Evolutionary conservation across 2,329 filamentous ascomycete genomes (phyloP).

Genomic region (Diaporthe amygdali): DNA sequence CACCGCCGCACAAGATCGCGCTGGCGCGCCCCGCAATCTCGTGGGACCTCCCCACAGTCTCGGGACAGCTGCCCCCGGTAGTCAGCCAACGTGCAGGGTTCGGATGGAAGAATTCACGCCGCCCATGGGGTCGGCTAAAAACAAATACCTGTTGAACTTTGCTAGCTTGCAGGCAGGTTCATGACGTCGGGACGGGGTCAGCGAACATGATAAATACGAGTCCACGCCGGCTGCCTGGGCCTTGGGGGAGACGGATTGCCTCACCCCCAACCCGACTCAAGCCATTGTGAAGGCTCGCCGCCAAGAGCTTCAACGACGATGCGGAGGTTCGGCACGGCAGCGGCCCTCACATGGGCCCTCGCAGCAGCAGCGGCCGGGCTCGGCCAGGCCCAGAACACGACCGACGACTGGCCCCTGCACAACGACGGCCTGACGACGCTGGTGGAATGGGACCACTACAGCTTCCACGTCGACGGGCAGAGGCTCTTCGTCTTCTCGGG

Average conservation of each 20-base stretch:
- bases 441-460: constrained; percentile 43
- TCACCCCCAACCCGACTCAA: background rate
- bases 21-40: constrained; percentile 5
- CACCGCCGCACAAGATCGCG: background rate
- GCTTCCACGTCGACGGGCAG: constrained; percentile 45
- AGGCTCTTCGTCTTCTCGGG: constrained; percentile 49
- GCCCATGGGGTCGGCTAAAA: constrained; percentile 6
- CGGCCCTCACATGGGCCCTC: constrained; percentile 18
- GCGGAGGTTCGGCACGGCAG: constrained; percentile 8
- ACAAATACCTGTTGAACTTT: background rate
- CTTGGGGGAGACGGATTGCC: no score
- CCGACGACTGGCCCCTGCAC: constrained; percentile 28
- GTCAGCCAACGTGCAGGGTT: constrained; percentile 8
- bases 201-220: background rate
- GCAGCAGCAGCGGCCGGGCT: constrained; percentile 14
- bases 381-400: constrained; percentile 9
- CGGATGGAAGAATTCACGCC: constrained; percentile 14
- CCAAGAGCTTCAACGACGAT: background rate
- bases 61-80: constrained; percentile 14
- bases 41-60: constrained; percentile 15
- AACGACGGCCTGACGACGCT: constrained; percentile 27
- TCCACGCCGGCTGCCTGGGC: background rate
- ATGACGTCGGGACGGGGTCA: background rate
- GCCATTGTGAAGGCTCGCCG: background rate
- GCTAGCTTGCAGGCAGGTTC: background rate